phyloP scores from a whole-genome alignment of 768 basidiomycete genomes.

The Coprinellus aureogranulatus region DNA sequence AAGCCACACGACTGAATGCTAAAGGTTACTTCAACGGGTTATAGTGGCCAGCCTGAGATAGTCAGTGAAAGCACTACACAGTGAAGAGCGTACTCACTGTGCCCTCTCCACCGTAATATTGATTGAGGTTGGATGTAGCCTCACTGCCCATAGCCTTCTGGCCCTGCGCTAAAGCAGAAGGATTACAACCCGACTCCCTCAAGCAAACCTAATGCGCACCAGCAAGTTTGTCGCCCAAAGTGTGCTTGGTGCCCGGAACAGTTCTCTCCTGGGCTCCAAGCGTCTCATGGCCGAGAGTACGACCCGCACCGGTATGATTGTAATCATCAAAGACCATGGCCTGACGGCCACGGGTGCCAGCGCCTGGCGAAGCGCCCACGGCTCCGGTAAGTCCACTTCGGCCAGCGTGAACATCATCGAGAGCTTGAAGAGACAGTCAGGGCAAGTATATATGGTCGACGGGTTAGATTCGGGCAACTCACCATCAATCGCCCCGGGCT shows the following conservation, averaged over 20 bases:
- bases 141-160: neutral
- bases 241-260: neutral
- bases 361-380: neutral
- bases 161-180: neutral
- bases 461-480: too few species aligned
- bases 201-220: neutral
- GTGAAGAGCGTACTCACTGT: neutral
- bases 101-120: neutral
- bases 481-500: neutral
- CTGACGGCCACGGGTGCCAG: neutral
- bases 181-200: neutral
- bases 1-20: neutral
- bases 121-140: conserved; percentile 1
- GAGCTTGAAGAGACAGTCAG: neutral
- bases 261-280: neutral
- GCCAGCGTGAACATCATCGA: neutral
- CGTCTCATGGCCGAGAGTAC: neutral
- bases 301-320: neutral
- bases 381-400: neutral
- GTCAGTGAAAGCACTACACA: neutral
- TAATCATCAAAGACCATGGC: conserved; percentile 2
- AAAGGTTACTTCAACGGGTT: too few species aligned
- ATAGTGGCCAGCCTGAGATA: too few species aligned
- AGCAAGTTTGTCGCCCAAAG: neutral
- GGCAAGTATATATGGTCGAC: too few species aligned